These are phyloP conservation scores for Eucalyptus marginata DNA, from an alignment of 345 rosid species.

Conservation along the genomic window DNA sequence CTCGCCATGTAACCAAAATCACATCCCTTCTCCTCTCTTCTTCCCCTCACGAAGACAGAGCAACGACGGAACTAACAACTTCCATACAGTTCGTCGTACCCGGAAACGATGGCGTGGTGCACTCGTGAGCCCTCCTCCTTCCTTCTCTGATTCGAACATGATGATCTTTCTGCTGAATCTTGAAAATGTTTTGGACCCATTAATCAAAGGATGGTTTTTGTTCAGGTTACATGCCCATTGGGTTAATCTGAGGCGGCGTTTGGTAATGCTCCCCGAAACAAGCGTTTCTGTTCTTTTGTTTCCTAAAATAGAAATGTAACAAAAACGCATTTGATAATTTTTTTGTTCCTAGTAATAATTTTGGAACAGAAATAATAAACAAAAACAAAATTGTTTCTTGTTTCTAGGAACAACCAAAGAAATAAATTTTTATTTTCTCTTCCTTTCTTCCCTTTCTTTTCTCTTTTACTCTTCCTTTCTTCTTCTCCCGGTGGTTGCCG, in stretches of 20 bases:
- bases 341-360: no score
- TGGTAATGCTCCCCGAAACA: rapidly evolving
- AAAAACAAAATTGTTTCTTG: rapidly evolving
- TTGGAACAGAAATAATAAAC: rapidly evolving
- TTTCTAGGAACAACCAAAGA: rapidly evolving
- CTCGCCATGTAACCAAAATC: not conserved
- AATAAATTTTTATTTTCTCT: no score
- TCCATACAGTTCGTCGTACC: not conserved
- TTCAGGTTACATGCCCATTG: not conserved
- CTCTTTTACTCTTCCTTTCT: no score
- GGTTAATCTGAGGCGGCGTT: not conserved
- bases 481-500: rapidly evolving
- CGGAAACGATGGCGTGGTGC: not conserved
- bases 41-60: not conserved
- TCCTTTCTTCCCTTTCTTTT: no score
- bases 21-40: not conserved
- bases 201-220: not conserved
- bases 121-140: not conserved
- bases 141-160: not conserved
- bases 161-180: not conserved
- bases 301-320: rapidly evolving
- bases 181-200: not conserved
- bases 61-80: not conserved
- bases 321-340: rapidly evolving
- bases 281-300: no score